phyloP scores from a whole-genome alignment of 1,284 basidiomycete species.

The Phellopilus nigrolimitatus region DNA sequence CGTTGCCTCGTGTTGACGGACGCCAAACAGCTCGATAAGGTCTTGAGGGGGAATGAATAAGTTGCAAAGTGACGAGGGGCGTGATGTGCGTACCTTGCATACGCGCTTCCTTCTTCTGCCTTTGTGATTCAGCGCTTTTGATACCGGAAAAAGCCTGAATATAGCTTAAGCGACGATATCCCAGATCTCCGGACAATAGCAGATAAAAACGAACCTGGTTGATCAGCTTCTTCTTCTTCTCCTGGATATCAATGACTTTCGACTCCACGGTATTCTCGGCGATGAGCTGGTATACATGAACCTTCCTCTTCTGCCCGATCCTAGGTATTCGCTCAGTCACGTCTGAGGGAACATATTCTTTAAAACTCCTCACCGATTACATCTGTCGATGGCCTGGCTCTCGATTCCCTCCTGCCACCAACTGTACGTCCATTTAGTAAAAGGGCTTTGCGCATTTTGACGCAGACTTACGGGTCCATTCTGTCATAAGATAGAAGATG shows the following conservation, averaged over 20 bases:
- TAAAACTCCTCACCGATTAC: conserved; percentile 43
- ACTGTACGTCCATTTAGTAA: conserved; percentile 30
- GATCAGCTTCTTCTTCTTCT: conserved; percentile 69
- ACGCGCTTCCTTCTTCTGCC: conserved; percentile 69
- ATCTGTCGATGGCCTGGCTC: conserved; percentile 83
- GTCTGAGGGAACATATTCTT: conserved; percentile 1
- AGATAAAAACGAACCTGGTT: conserved; percentile 45
- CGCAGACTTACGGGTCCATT: conserved; percentile 74
- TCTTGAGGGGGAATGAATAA: conserved; percentile 30
- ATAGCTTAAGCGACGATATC: conserved; percentile 3
- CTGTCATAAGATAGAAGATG: conserved; percentile 31
- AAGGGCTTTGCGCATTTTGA: conserved; percentile 11
- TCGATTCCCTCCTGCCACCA: conserved; percentile 90
- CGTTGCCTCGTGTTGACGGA: conserved; percentile 27
- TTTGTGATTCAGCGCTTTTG: conserved; percentile 61
- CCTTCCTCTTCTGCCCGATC: conserved; percentile 77
- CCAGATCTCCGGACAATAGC: not conserved
- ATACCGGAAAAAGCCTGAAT: conserved; percentile 73
- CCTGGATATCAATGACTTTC: conserved; percentile 83
- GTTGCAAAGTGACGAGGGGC: not conserved
- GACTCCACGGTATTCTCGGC: conserved; percentile 85
- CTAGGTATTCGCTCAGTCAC: conserved; percentile 29
- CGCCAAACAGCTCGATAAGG: conserved; percentile 54
- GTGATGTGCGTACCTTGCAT: conserved; percentile 51
- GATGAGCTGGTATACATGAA: conserved; percentile 85